Evolutionary conservation across 306 rosid species (phyloP).

Genomic region (Trifolium dubium): DNA sequence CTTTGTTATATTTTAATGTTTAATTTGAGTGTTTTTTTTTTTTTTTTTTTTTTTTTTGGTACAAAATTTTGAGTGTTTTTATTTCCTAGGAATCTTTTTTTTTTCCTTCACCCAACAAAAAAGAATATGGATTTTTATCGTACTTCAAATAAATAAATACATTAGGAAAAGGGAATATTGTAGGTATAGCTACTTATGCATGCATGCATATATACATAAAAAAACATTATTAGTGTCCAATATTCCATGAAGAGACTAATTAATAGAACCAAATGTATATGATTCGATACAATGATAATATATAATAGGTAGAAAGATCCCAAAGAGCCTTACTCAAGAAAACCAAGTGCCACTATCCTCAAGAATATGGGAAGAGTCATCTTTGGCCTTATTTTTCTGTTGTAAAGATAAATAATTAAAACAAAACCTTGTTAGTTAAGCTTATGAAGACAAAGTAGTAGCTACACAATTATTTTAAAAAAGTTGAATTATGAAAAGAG

Average conservation of each 20-base stretch:
- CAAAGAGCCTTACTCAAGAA: slow-evolving; percentile 79
- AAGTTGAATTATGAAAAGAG: not conserved
- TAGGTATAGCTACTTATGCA: slow-evolving; percentile 19
- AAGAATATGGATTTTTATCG: slow-evolving; percentile 5
- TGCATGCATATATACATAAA: slow-evolving; percentile 34
- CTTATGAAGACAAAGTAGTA: not conserved
- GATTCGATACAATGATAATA: slow-evolving; percentile 13
- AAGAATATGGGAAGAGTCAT: slow-evolving; percentile 90
- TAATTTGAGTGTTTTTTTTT: not conserved
- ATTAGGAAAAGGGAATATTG: not conserved
- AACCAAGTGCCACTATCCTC: slow-evolving; percentile 76
- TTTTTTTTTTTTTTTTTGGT: slow-evolving; percentile 5
- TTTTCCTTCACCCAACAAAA: not conserved
- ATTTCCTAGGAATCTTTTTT: slow-evolving; percentile 14
- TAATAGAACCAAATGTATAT: not conserved
- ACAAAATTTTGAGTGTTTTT: not conserved
- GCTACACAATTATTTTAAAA: not conserved
- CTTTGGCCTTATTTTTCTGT: slow-evolving; percentile 89
- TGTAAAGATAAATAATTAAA: slow-evolving; percentile 41
- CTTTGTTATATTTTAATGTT: not conserved
- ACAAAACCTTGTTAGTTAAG: slow-evolving; percentile 22
- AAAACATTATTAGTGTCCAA: slow-evolving; percentile 3
- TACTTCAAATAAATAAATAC: not conserved
- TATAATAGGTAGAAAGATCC: not conserved
- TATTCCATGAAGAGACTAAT: slow-evolving; percentile 15